Conservation (phyloP, 2,329 filamentous ascomycete species). For the Aspergillus niger region DNA sequence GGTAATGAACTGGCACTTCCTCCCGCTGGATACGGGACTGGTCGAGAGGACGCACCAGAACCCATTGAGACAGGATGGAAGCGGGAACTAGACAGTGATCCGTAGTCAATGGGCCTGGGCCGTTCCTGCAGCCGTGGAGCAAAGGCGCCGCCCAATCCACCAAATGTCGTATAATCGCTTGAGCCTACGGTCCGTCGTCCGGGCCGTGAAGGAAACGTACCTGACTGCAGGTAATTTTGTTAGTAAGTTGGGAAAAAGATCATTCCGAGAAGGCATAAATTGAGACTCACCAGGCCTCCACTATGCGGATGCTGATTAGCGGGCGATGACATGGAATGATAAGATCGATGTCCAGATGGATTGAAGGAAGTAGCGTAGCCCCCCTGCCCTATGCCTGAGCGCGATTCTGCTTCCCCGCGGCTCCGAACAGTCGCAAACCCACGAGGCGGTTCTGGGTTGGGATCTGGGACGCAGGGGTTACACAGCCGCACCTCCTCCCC, state of each 20-base stretch:
- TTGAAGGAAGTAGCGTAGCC: constrained; percentile 15
- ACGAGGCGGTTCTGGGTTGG: constrained; percentile 59
- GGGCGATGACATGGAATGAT: constrained; percentile 30
- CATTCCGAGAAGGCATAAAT: neutral
- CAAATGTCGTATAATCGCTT: constrained; percentile 24
- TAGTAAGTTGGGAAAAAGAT: neutral
- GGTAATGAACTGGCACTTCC: constrained; percentile 11
- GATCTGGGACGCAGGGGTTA: constrained; percentile 73
- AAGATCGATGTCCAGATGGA: constrained; percentile 28
- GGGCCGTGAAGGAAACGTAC: constrained; percentile 19
- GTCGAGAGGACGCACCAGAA: constrained; percentile 10
- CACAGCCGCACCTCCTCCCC: constrained; percentile 70
- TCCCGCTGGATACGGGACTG: constrained; percentile 11
- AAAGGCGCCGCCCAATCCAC: constrained; percentile 19
- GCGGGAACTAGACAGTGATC: constrained; percentile 17
- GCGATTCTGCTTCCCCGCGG: constrained; percentile 19
- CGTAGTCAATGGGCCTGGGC: constrained; percentile 21
- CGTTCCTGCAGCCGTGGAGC: constrained; percentile 19
- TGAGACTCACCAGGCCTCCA: constrained; percentile 18
- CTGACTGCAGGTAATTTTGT: constrained; percentile 15
- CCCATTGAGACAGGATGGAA: constrained; percentile 2
- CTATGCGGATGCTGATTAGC: constrained; percentile 10
- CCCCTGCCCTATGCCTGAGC: constrained; percentile 15
- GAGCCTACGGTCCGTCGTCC: constrained; percentile 31
- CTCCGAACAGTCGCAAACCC: constrained; percentile 32